These are phyloP conservation scores for Platismatia glauca DNA, from an alignment of 495 filamentous ascomycete genomes.

Conservation along the genomic window DNA sequence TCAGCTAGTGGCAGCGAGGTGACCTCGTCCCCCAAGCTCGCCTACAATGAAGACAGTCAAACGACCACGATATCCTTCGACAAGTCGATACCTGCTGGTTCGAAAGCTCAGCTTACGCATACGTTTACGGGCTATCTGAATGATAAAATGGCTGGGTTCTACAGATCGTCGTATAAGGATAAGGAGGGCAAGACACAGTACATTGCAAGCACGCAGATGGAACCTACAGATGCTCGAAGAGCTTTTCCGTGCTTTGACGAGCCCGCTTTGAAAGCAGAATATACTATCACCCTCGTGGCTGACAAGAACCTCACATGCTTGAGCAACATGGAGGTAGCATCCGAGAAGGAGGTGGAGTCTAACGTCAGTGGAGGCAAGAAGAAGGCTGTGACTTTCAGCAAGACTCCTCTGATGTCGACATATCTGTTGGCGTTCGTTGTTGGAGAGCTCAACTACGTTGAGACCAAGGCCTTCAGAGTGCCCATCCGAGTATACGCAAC, in stretches of 20 bases:
- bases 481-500: constrained; percentile 57
- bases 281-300: constrained; percentile 55
- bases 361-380: constrained; percentile 40
- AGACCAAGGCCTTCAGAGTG: constrained; percentile 56
- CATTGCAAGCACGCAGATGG: constrained; percentile 59
- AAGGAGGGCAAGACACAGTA: constrained; percentile 48
- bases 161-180: constrained; percentile 55
- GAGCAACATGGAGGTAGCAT: constrained; percentile 60
- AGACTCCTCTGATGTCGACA: constrained; percentile 58
- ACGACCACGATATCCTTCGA: constrained; percentile 52
- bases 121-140: constrained; percentile 55
- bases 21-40: constrained; percentile 43
- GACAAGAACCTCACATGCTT: constrained; percentile 55
- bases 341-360: constrained; percentile 47
- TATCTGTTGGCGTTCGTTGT: constrained; percentile 63
- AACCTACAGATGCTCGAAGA: constrained; percentile 55
- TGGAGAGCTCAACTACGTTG: constrained; percentile 55
- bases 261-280: constrained; percentile 59
- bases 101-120: constrained; percentile 50
- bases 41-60: constrained; percentile 50
- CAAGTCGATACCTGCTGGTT: constrained; percentile 47
- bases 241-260: constrained; percentile 67
- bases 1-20: constrained; percentile 38
- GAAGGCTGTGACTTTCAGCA: constrained; percentile 59
- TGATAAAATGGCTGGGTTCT: constrained; percentile 62